These are phyloP conservation scores for Euphorbia celastroides DNA, from an alignment of 441 rosid species.

Conservation along the genomic window DNA sequence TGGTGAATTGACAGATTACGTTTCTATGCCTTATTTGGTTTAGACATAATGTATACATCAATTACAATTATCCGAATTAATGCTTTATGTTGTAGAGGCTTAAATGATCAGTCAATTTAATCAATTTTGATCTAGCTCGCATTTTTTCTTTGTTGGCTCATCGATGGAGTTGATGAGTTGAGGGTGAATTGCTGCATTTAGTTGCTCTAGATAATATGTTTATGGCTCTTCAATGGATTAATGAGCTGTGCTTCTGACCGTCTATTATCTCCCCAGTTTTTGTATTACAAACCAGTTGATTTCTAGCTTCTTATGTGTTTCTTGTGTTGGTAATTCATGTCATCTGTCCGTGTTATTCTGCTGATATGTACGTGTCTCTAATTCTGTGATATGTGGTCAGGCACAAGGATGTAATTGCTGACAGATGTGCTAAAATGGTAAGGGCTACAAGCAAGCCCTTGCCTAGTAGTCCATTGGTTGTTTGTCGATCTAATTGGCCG, in stretches of 20 bases:
- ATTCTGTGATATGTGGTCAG: slow-evolving; percentile 15
- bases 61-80: neutral
- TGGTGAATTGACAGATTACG: neutral
- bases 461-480: slow-evolving; percentile 1
- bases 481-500: slow-evolving; percentile 13
- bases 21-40: neutral
- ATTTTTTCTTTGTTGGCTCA: neutral
- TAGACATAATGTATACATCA: neutral
- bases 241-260: neutral
- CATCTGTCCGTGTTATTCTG: neutral
- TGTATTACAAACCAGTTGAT: neutral
- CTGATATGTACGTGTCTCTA: neutral
- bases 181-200: neutral
- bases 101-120: neutral
- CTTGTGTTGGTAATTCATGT: neutral
- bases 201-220: too few relatives aligned
- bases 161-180: neutral
- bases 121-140: neutral
- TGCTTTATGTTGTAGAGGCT: neutral
- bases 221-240: neutral
- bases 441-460: slow-evolving; percentile 11
- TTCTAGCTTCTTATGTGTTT: neutral
- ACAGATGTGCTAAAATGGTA: slow-evolving; percentile 9
- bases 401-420: slow-evolving; percentile 22
- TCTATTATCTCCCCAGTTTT: neutral